phyloP scores from a whole-genome alignment of 2,329 filamentous ascomycete species.

The Talaromyces sp. region DNA sequence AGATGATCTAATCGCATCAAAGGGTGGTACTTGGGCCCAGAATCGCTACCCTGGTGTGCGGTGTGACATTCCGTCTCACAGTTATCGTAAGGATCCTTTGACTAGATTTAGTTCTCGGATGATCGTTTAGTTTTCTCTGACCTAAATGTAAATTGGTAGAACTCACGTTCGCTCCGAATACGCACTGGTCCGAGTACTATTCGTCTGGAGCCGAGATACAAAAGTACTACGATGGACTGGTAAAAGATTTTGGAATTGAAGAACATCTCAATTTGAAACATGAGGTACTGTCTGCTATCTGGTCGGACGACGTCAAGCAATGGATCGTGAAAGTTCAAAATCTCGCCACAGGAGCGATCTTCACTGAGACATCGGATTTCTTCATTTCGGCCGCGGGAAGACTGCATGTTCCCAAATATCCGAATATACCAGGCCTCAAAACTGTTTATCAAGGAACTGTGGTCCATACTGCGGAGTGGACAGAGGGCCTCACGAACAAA shows the following conservation, averaged over 20 bases:
- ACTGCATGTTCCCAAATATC: constrained; percentile 9
- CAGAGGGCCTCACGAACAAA: background rate
- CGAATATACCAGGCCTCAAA: constrained; percentile 7
- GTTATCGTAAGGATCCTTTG: constrained; percentile 7
- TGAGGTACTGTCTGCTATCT: constrained; percentile 7
- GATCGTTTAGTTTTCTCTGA: background rate
- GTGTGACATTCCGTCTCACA: constrained; percentile 14
- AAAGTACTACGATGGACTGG: constrained; percentile 8
- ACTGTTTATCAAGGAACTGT: constrained; percentile 6
- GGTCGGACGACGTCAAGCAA: constrained; percentile 1
- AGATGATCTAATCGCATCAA: background rate
- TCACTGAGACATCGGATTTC: constrained; percentile 12
- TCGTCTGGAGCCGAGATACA: constrained; percentile 8
- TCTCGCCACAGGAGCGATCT: background rate
- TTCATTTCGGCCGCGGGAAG: constrained; percentile 7
- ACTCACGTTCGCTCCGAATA: constrained; percentile 12
- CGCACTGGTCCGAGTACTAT: constrained; percentile 14
- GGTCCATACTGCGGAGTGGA: constrained; percentile 12
- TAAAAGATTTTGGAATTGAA: background rate
- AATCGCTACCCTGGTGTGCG: constrained; percentile 20
- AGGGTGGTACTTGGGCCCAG: constrained; percentile 22
- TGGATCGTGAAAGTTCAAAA: constrained; percentile 11
- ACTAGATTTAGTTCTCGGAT: background rate
- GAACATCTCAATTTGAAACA: constrained; percentile 5
- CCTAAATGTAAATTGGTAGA: constrained; percentile 1